Base-by-base conservation (phyloP, 2,329 filamentous ascomycete species). In the Aspergillus alliaceus region DNA sequence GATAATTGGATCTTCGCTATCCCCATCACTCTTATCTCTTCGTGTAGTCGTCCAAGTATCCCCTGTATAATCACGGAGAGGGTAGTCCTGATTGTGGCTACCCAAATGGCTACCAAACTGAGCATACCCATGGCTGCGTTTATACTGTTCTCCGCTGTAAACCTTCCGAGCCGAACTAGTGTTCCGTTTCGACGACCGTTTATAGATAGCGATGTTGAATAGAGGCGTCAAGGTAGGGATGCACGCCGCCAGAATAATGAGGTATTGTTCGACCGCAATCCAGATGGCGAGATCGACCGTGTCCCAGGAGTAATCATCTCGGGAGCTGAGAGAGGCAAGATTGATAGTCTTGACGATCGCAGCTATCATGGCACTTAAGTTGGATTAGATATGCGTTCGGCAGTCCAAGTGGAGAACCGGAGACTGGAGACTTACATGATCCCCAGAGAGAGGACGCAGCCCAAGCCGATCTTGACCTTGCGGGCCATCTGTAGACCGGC, bases 311-410 rank as follows among this genome's bases (percentile, higher is more conserved):
- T 46, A 54, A 39, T 61, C 51, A 4, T 32, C 8, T 48, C 39
- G 42, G 14, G 47, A 15, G 8, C 53, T 34, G 7, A 61, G 35
- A 24, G 39, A 27, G 15, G 54, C 32, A 34, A 61, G 37, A 35
- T 61, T 31, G 24, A 35, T 53, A 3, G 59, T 59, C 39, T 61
- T 61, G 29, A 61, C 25, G 22, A 61, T 61, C 1, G 59, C 59
- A 22, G 59, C 59, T 7, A 53, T 25, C 59, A 61, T 61, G n/a
- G 59, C 59, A 12, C 59, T 61, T n/a, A n/a, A n/a, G 29, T 5
- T 15, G 14, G 32, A 12, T 34, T n/a, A 46, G 20, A 20, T 14
- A 2, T 2, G 22, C 2, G 6, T 7, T 3, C 14, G 40, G 5
- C 35, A 14, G 8, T 18, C 3, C 18, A 12, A 11, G 14, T 2